phyloP scores from a whole-genome alignment of 2,329 filamentous ascomycete species.

The Aspergillus brunneoviolaceus region DNA sequence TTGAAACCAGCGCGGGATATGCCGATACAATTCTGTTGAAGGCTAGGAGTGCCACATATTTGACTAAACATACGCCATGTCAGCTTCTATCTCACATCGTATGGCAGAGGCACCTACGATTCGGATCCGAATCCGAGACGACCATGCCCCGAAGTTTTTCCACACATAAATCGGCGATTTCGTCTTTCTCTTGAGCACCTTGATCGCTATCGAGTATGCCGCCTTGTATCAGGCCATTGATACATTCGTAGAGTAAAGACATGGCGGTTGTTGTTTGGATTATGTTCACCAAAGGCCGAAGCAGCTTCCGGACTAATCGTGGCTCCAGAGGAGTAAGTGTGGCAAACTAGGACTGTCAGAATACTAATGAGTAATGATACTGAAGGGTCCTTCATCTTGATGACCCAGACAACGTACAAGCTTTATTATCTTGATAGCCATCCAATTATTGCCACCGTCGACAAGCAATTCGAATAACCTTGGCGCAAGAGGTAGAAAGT shows the following conservation, averaged over 20 bases:
- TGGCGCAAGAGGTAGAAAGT: constrained; percentile 89
- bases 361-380: constrained; percentile 11
- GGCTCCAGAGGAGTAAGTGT: constrained; percentile 91
- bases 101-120: constrained; percentile 60
- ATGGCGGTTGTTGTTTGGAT: constrained; percentile 94
- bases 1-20: constrained; percentile 81
- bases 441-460: constrained; percentile 95
- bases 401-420: constrained; percentile 58
- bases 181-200: constrained; percentile 77
- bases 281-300: constrained; percentile 86
- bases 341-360: constrained; percentile 67
- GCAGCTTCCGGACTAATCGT: constrained; percentile 81
- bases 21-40: constrained; percentile 93
- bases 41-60: constrained; percentile 92
- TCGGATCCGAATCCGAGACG: constrained; percentile 87
- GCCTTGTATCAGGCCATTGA: constrained; percentile 96
- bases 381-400: background rate
- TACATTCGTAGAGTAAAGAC: constrained; percentile 98
- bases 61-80: constrained; percentile 58
- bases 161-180: constrained; percentile 89
- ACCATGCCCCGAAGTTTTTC: constrained; percentile 93
- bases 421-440: constrained; percentile 99
- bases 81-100: background rate
- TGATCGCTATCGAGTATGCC: constrained; percentile 85
- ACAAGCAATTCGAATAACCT: constrained; percentile 89